These are phyloP conservation scores for Paspalum notatum DNA, from an alignment of 176 grass and related monocot species.

Conservation along the genomic window DNA sequence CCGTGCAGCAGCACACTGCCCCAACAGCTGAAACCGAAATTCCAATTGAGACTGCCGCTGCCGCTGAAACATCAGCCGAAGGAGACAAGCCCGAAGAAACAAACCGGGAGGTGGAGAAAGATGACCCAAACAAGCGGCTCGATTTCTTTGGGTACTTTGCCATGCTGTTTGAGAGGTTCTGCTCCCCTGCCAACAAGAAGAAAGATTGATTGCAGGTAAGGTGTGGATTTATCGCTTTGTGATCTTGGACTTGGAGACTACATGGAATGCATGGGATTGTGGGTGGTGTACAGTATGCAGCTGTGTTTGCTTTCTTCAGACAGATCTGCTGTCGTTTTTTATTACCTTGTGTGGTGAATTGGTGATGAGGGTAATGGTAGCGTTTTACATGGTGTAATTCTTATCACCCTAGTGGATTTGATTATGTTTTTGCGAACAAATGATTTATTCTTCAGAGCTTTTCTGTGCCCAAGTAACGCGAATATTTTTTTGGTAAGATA, in stretches of 20 bases:
- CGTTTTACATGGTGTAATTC: constrained; percentile 31
- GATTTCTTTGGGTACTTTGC: constrained; percentile 46
- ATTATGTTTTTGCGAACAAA: constrained; percentile 30
- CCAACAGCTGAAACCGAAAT: constrained; percentile 33
- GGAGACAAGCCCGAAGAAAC: constrained; percentile 33
- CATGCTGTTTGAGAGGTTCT: constrained; percentile 57
- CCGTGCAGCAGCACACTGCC: constrained; percentile 38
- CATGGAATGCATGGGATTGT: constrained; percentile 20
- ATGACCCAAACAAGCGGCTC: constrained; percentile 40
- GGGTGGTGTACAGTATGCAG: constrained; percentile 57
- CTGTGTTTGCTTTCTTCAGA: constrained; percentile 19
- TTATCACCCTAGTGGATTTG: constrained; percentile 7
- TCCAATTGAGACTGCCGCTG: constrained; percentile 28
- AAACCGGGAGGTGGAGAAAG: constrained; percentile 47
- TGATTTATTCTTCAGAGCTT: constrained; percentile 22
- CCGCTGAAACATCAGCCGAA: constrained; percentile 36
- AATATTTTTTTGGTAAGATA: background rate
- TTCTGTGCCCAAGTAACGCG: constrained; percentile 5
- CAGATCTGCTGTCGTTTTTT: constrained; percentile 36
- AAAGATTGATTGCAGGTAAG: constrained; percentile 33
- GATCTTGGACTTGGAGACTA: constrained; percentile 23
- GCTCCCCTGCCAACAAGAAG: constrained; percentile 53
- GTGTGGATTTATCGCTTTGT: constrained; percentile 22
- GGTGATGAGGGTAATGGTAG: constrained; percentile 17
- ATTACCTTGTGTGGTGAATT: background rate